A percentile compares a stretch with the other conserved stretches of the same genome.
These are phyloP conservation scores for Teunomyces kruisii DNA, from an alignment of 805 yeast species.

Conservation along the genomic window DNA sequence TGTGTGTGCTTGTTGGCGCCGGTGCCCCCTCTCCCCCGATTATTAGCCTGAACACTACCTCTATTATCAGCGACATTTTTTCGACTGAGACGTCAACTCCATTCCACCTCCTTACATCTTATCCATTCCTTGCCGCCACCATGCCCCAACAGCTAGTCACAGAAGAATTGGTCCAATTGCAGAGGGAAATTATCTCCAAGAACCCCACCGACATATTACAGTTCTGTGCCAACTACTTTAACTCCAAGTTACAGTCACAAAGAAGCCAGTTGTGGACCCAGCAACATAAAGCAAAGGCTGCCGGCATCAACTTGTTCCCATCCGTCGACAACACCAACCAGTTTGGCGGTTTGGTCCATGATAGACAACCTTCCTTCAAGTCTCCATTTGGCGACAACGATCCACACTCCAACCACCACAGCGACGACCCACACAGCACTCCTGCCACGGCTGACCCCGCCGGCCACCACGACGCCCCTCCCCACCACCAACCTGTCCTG, in stretches of 20 bases:
- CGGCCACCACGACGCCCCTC: slow-evolving; percentile 1
- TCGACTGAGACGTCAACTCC: background rate
- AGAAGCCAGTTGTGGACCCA: slow-evolving; percentile 53
- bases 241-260: slow-evolving; percentile 58
- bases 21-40: too few species aligned
- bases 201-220: slow-evolving; percentile 71
- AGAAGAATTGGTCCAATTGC: slow-evolving; percentile 63
- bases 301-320: slow-evolving; percentile 51
- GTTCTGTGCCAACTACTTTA: slow-evolving; percentile 74
- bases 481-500: background rate
- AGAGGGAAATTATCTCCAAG: slow-evolving; percentile 48
- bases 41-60: background rate
- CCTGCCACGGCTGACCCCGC: slow-evolving; percentile 4
- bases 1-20: too few species aligned
- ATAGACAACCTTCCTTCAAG: slow-evolving; percentile 51
- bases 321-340: slow-evolving; percentile 34
- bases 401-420: slow-evolving; percentile 52
- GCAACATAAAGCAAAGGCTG: slow-evolving; percentile 46
- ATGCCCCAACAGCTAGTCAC: slow-evolving; percentile 17
- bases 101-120: background rate
- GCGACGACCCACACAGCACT: slow-evolving; percentile 16
- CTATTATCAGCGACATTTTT: slow-evolving; percentile 1
- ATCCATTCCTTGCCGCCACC: slow-evolving; percentile 1
- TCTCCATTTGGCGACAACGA: slow-evolving; percentile 64
- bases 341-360: slow-evolving; percentile 27